phyloP scores from a whole-genome alignment of 169 alveolate species.

The Besnoitia besnoiti region DNA sequence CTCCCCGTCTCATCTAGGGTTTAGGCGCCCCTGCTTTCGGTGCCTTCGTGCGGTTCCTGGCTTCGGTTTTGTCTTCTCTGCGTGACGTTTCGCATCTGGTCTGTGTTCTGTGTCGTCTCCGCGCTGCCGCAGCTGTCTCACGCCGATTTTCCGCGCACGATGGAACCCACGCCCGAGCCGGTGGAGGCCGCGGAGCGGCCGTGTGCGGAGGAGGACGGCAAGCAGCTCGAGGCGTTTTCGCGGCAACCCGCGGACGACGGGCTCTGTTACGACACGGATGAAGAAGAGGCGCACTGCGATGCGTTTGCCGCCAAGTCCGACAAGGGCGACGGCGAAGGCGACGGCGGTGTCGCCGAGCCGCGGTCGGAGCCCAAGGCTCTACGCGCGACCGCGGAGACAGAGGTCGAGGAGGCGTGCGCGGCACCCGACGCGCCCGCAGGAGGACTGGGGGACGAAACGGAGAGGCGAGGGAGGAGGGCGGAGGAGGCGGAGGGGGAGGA shows the following conservation, averaged over 20 bases:
- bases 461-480: not conserved
- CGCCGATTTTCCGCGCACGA: no score
- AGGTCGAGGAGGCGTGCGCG: not conserved
- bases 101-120: no score
- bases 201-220: not conserved
- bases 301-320: not conserved
- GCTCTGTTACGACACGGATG: not conserved
- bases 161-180: not conserved
- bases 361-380: not conserved
- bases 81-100: no score
- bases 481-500: not conserved
- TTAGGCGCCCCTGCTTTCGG: no score
- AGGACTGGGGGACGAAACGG: no score
- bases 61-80: no score
- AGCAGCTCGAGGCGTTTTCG: not conserved
- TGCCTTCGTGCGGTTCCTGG: no score
- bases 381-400: not conserved
- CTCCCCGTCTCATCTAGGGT: no score
- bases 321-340: no score
- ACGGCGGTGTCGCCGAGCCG: no score
- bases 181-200: not conserved
- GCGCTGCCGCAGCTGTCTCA: no score
- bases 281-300: not conserved
- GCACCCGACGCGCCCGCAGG: no score
- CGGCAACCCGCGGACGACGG: not conserved